Base-by-base conservation (phyloP, 768 basidiomycete species). In the Pulveroboletus ravenelii region DNA sequence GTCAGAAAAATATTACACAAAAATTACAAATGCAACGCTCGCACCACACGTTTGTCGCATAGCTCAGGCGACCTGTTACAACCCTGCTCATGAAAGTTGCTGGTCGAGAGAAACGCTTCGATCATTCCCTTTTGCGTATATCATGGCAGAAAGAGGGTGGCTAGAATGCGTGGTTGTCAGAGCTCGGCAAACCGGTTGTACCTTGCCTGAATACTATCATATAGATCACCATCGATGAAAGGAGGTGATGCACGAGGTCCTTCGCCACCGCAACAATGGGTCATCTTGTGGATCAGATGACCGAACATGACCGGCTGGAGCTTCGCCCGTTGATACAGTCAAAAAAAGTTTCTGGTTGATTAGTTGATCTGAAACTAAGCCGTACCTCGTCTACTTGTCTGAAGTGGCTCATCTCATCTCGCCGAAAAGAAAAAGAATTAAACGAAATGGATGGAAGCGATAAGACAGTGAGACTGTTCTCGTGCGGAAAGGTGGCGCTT, bases 241-340 rank as follows among this genome's bases (percentile, higher is more conserved):
- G 47, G 36, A 36, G 42, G 34, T 62, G 57, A 64, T 63, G 7
- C 62, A 63, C 59, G 62, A 63, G 62, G 62, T 62, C 47, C 47
- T 42, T 47, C 49, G 50, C 62, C 51, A 48, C 54, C 43, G 41
- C 45, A 62, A 51, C 43, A 43, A 39, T 46, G 47, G 34, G 47
- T 23, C 36, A 37, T 54, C 41, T 37, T 51, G 44, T 41, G 56
- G 41, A 52, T 52, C 48, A 50, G 50, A 54, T 61, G 53, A 43
- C 47, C 30, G 45, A 45, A 42, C 36, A 53, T 20, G 50, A 56
- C 50, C 44, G 45, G 50, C 46, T 43, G 51, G 55, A 46, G 41
- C 46, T 53, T 48, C 45, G 27, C 50, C 37, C 52, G 39, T 41
- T 34, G 45, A 53, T 56, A 47, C 35, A 52, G 37, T 27, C 17